phyloP scores from a whole-genome alignment of 495 filamentous ascomycete species.

The Neurospora africana region DNA sequence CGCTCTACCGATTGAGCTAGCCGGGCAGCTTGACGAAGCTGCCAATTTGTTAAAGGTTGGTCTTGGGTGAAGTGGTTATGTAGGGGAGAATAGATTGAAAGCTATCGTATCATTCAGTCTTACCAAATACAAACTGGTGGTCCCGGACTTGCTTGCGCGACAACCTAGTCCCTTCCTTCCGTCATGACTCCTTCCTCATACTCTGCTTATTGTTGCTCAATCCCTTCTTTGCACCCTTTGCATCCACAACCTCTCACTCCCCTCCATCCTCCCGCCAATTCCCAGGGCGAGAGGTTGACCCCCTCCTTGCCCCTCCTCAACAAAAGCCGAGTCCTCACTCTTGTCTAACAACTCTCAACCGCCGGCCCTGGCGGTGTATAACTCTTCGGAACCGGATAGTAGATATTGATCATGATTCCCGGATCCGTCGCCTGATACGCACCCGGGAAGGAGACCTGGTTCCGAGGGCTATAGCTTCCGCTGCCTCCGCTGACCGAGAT shows the following conservation, averaged over 20 bases:
- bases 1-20: conserved; percentile 81
- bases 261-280: no score
- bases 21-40: conserved; percentile 19
- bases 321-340: not conserved
- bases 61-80: not conserved
- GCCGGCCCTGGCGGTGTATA: conserved; percentile 28
- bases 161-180: not conserved
- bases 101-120: no score
- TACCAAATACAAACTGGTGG: no score
- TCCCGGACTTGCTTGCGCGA: no score
- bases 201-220: no score
- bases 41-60: not conserved
- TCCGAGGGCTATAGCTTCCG: conserved; percentile 24
- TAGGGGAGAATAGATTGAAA: not conserved
- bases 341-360: conserved; percentile 16
- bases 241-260: no score
- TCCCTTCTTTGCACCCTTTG: no score
- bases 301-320: not conserved
- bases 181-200: not conserved
- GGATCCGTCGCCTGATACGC: conserved; percentile 33
- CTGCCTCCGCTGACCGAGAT: conserved; percentile 30
- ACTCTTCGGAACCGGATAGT: conserved; percentile 30
- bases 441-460: conserved; percentile 33
- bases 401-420: conserved; percentile 38
- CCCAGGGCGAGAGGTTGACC: no score